Base-by-base conservation (phyloP, 2,329 filamentous ascomycete species). In the Colletotrichum nymphaeae region DNA sequence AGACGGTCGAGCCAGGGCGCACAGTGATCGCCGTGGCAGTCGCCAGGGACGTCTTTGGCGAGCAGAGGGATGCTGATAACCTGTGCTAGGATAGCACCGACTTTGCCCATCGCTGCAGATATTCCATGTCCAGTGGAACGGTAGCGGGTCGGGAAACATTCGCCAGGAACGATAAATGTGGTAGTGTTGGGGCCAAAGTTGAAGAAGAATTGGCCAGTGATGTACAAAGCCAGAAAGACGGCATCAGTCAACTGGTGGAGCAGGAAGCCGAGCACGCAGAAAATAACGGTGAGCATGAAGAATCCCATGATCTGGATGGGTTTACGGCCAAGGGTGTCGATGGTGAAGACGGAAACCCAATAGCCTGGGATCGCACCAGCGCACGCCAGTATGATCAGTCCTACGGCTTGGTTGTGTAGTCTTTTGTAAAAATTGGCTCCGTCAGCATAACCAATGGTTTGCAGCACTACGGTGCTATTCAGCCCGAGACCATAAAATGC, bases 331-430 rank as follows among this genome's bases (percentile, higher is more conserved):
- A 95, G 77, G 1, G 89, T 94, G 81, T 96, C 94, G 73, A 95
- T 90, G 1, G 90, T 91, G 14, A 93, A 86, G 32, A 95, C 89
- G 1, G 93, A 93, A 11, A 92, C 88, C 93, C 93, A 95, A 84
- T 95, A 96, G 14, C 94, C 94, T 0, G 94, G 94, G 5, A 96
- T 90, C 16, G 93, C 91, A 49, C 94, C 94, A 6, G 94, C 94
- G 77, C 92, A 94, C 72, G 93, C 89, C 35, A 96, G 83, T 74
- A 96, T 94, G 69, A 96, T 88, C 80, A 94, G 94, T 7, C 94
- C 94, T 1, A 94, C 88, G 9, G 94, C 93, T 68, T 91, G 92
- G 80, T 94, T 93, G 80, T 90, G 90, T 74, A 96, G 88, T 71
- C 89, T 88, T 16, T 92, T 79, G 81, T 95, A 95, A 24, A 95